These are phyloP conservation scores for Haplosporangium gracile DNA, from an alignment of 192 early-diverging fungal species.

Conservation along the genomic window DNA sequence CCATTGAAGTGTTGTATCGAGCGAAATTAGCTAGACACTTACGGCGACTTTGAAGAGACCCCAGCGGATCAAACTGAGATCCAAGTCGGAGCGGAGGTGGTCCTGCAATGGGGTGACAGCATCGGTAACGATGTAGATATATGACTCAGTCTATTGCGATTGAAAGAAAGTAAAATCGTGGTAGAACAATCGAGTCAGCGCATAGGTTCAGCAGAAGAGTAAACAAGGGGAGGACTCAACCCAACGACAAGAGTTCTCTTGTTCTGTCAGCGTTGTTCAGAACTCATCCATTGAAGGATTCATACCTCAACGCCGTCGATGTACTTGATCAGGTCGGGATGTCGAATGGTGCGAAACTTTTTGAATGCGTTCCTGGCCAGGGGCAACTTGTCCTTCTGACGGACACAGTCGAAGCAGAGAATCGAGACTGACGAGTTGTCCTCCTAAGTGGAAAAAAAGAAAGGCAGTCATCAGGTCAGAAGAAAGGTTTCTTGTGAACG, in stretches of 20 bases:
- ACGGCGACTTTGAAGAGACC: slow-evolving; percentile 94
- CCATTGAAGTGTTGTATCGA: background rate
- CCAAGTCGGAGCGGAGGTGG: slow-evolving; percentile 62
- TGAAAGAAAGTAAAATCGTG: background rate
- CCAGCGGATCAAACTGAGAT: slow-evolving; percentile 79
- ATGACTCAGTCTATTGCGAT: slow-evolving; percentile 66
- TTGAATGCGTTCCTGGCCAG: slow-evolving; percentile 92
- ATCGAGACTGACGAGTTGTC: slow-evolving; percentile 79
- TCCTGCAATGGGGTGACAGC: slow-evolving; percentile 77
- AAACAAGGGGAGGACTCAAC: background rate
- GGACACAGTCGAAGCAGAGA: slow-evolving; percentile 84
- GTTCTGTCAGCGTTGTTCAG: background rate
- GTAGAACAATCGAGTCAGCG: background rate
- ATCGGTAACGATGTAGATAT: slow-evolving; percentile 94
- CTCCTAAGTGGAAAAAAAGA: slow-evolving; percentile 54
- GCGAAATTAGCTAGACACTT: slow-evolving; percentile 27
- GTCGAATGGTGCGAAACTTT: slow-evolving; percentile 88
- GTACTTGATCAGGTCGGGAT: slow-evolving; percentile 89
- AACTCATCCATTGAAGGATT: background rate
- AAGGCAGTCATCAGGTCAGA: background rate
- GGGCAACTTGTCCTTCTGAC: slow-evolving; percentile 75
- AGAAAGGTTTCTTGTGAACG: background rate
- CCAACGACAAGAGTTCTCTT: background rate
- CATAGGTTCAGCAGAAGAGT: background rate
- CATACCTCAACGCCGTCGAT: slow-evolving; percentile 89